A percentile compares a stretch with the other conserved stretches of the same genome.
phyloP scores from a whole-genome alignment of 257 asterid genomes.

The Solanum bukasovii region DNA sequence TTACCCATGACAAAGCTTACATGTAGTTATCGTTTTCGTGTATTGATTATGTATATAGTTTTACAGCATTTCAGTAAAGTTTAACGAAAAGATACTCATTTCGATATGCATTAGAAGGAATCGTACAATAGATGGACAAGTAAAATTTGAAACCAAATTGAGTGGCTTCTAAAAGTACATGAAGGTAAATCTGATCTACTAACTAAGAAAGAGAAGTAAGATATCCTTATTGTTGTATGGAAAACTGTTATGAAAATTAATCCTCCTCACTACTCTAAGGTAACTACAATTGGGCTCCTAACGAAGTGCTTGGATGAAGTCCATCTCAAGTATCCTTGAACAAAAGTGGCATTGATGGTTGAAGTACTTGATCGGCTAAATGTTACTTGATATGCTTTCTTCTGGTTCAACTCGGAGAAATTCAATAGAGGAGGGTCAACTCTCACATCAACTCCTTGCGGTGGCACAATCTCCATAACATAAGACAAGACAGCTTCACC shows the following conservation, averaged over 20 bases:
- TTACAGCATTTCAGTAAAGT: background rate
- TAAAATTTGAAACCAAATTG: background rate
- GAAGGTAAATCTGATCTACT: background rate
- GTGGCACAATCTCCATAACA: background rate
- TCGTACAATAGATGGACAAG: background rate
- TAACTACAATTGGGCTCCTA: slow-evolving; percentile 14
- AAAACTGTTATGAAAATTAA: background rate
- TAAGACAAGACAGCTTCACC: slow-evolving; percentile 16
- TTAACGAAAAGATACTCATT: background rate
- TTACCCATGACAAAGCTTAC: background rate
- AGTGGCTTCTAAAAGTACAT: background rate
- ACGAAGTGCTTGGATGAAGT: slow-evolving; percentile 12
- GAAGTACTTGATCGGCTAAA: slow-evolving; percentile 4
- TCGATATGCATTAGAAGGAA: background rate
- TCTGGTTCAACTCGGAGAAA: slow-evolving; percentile 4
- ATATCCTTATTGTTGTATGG: background rate
- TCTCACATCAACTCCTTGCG: slow-evolving; percentile 3
- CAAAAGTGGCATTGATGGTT: background rate
- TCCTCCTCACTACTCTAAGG: background rate
- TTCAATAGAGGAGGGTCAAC: slow-evolving; percentile 8
- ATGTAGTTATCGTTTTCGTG: background rate
- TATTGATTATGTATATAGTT: background rate
- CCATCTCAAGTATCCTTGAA: slow-evolving; percentile 20
- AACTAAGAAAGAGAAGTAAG: background rate
- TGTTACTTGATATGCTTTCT: slow-evolving; percentile 1